Percentiles rank a stretch among this genome's conserved stretches.
phyloP scores from a whole-genome alignment of 345 rosid species.

The Syzygium grande region DNA sequence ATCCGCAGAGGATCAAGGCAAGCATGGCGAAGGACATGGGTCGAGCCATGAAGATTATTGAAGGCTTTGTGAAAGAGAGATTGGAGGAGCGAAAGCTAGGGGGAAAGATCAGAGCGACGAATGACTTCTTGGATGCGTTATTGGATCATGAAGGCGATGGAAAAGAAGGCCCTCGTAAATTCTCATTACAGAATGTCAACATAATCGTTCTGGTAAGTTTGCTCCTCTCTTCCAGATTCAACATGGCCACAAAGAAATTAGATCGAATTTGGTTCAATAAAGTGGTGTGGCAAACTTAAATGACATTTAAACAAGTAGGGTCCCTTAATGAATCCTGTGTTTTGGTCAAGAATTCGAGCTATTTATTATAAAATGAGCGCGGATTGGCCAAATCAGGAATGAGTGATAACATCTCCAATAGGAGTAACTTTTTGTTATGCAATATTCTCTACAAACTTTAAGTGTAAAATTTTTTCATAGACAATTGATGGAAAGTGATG shows the following conservation, averaged over 20 bases:
- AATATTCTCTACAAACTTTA: too few relatives aligned
- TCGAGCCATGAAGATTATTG: background rate
- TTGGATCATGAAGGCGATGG: background rate
- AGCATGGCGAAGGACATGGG: constrained; percentile 4
- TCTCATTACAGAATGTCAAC: background rate
- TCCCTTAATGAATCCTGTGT: background rate
- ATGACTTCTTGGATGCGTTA: background rate
- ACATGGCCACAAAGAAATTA: background rate
- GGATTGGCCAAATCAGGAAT: too few relatives aligned
- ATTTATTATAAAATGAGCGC: too few relatives aligned
- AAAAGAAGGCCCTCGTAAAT: background rate
- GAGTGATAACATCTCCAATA: too few relatives aligned
- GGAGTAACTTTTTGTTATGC: too few relatives aligned
- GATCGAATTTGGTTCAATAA: background rate
- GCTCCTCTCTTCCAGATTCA: background rate
- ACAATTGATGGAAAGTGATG: too few relatives aligned
- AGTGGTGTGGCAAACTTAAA: background rate
- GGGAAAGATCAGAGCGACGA: background rate
- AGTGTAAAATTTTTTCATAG: too few relatives aligned
- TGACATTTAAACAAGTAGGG: background rate
- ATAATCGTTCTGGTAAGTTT: background rate
- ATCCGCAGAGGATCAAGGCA: constrained; percentile 21
- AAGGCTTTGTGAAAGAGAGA: background rate
- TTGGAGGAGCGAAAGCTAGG: background rate
- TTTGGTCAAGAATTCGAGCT: background rate